Conservation (phyloP, 352 stramenopile species). For the Phytopythium helicoides region DNA sequence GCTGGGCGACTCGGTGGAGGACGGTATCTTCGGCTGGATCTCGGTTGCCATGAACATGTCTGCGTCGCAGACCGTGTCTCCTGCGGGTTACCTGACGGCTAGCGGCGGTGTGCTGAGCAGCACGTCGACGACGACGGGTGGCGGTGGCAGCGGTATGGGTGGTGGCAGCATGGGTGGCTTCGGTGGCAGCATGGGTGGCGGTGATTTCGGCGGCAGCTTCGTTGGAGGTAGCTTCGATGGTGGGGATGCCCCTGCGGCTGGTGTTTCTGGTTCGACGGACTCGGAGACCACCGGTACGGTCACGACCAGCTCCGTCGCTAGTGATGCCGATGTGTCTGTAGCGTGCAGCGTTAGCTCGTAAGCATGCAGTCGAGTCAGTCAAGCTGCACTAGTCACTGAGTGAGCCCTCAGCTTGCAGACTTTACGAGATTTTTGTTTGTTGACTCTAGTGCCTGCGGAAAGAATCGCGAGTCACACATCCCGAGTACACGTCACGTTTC, state of each 20-base stretch:
- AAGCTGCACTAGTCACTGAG: too few species aligned
- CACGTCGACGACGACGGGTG: too few species aligned
- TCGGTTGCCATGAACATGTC: conserved; percentile 21
- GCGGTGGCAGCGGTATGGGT: not conserved
- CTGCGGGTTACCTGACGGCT: conserved; percentile 4
- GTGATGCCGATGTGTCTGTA: too few species aligned
- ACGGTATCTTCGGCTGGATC: conserved; percentile 18
- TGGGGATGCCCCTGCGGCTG: not conserved
- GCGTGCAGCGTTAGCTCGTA: too few species aligned
- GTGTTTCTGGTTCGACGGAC: not conserved
- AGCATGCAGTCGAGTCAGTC: too few species aligned
- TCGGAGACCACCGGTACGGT: not conserved
- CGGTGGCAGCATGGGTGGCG: not conserved
- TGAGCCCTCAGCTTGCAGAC: too few species aligned
- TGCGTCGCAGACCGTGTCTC: conserved; percentile 5
- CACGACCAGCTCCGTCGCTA: too few species aligned
- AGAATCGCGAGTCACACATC: too few species aligned
- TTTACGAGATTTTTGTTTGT: too few species aligned
- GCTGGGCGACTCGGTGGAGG: conserved; percentile 8
- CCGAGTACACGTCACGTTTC: too few species aligned
- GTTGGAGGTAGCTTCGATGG: too few species aligned
- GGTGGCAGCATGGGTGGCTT: conserved; percentile 2
- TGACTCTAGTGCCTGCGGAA: too few species aligned
- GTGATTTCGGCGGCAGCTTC: not conserved
- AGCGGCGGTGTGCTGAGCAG: conserved; percentile 1